These are phyloP conservation scores for Suillus ampliporus DNA, from an alignment of 768 basidiomycete species.

Conservation along the genomic window DNA sequence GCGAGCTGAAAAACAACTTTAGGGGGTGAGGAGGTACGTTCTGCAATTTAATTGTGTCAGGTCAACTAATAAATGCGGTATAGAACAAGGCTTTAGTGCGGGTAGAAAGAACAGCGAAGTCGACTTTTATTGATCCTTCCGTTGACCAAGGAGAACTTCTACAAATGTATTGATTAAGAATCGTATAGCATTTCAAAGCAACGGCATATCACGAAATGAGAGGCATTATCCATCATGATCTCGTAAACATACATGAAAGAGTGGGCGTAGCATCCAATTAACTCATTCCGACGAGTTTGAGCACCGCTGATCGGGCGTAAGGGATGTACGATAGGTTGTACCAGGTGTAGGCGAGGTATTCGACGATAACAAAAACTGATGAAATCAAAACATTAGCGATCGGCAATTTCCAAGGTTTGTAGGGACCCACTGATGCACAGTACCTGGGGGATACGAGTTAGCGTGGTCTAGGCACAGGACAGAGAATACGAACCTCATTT, in stretches of 20 bases:
- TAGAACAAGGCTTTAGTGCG: background rate
- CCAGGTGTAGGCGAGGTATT: constrained; percentile 93
- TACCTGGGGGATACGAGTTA: constrained; percentile 45
- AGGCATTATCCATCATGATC: constrained; percentile 18
- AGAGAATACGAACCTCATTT: constrained; percentile 58
- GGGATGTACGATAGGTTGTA: constrained; percentile 90
- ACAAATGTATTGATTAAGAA: constrained; percentile 19
- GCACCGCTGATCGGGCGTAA: constrained; percentile 79
- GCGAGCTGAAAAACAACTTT: constrained; percentile 87
- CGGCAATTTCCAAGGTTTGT: background rate
- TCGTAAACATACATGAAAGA: constrained; percentile 11
- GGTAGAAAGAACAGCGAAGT: background rate
- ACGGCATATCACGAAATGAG: background rate
- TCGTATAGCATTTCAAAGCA: constrained; percentile 10
- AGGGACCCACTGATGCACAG: constrained; percentile 63
- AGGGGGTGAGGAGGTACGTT: constrained; percentile 53
- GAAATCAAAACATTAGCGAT: background rate
- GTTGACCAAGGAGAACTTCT: background rate
- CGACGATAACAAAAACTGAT: constrained; percentile 87
- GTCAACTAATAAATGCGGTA: background rate
- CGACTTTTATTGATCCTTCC: background rate
- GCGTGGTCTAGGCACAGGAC: background rate
- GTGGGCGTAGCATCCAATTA: constrained; percentile 11
- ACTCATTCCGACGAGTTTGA: constrained; percentile 61
- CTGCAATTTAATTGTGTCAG: background rate